A percentile compares a stretch with the other conserved stretches of the same genome.
Evolutionary conservation across 345 rosid genomes (phyloP).

Genomic region (Lepidium africanum): DNA sequence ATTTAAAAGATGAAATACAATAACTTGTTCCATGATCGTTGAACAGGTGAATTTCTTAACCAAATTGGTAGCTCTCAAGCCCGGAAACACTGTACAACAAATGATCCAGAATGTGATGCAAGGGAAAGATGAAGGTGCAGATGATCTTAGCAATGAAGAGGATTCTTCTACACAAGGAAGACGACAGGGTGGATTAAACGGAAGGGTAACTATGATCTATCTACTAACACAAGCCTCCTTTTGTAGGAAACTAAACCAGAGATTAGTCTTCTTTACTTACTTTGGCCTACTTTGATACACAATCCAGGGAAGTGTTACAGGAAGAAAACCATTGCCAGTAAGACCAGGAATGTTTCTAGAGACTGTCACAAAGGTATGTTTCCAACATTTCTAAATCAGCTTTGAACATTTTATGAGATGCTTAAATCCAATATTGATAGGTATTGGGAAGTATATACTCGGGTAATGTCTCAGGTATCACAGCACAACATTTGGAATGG

Average conservation of each 20-base stretch:
- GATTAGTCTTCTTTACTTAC: background rate
- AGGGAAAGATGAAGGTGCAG: slow-evolving; percentile 94
- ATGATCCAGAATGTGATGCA: slow-evolving; percentile 87
- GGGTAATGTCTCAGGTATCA: slow-evolving; percentile 74
- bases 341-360: slow-evolving; percentile 96
- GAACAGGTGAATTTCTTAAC: slow-evolving; percentile 81
- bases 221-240: background rate
- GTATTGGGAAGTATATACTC: slow-evolving; percentile 82
- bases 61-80: slow-evolving; percentile 79
- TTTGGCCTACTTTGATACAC: slow-evolving; percentile 8
- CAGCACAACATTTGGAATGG: slow-evolving; percentile 96
- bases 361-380: slow-evolving; percentile 79
- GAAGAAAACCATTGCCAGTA: slow-evolving; percentile 79
- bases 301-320: slow-evolving; percentile 62
- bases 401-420: background rate
- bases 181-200: slow-evolving; percentile 45
- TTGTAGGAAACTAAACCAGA: background rate
- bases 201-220: slow-evolving; percentile 48
- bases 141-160: slow-evolving; percentile 33
- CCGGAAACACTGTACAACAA: slow-evolving; percentile 65
- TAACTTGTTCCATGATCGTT: background rate
- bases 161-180: slow-evolving; percentile 27
- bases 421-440: slow-evolving; percentile 33
- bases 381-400: background rate
- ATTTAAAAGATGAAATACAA: background rate